These are phyloP conservation scores for Ramaria sp. DNA, from an alignment of 768 basidiomycete genomes.

Conservation along the genomic window DNA sequence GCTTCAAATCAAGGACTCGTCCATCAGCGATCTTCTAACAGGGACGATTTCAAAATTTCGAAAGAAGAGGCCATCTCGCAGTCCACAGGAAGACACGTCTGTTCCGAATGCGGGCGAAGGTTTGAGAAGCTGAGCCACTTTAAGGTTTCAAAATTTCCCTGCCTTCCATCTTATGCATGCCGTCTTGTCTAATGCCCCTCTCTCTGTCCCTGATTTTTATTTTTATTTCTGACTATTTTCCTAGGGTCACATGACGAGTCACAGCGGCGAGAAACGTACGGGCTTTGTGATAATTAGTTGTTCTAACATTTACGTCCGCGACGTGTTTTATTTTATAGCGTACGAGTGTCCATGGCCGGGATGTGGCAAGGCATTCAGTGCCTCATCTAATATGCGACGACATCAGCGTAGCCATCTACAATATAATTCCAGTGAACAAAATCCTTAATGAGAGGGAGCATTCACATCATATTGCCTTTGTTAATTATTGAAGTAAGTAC, in stretches of 20 bases:
- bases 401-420: conserved; percentile 56
- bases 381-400: conserved; percentile 77
- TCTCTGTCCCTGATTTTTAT: not conserved
- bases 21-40: conserved; percentile 4
- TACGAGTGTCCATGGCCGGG: conserved; percentile 66
- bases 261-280: conserved; percentile 9
- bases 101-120: conserved; percentile 5
- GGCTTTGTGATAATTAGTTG: not conserved
- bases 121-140: conserved; percentile 9
- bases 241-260: conserved; percentile 4
- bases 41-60: conserved; percentile 2
- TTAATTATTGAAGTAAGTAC: too few relatives aligned
- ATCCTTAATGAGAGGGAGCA: too few relatives aligned
- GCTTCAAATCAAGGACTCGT: conserved; percentile 6
- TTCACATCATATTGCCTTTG: too few relatives aligned
- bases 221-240: not conserved
- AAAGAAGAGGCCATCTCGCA: conserved; percentile 7
- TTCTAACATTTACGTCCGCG: not conserved
- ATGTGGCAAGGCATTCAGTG: conserved; percentile 71
- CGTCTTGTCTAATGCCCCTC: not conserved
- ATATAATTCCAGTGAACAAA: not conserved
- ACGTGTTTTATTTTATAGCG: conserved; percentile 40
- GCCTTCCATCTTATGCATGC: not conserved
- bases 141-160: conserved; percentile 2
- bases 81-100: conserved; percentile 10